Percentiles rank a stretch among this genome's conserved stretches.
Evolutionary conservation across 768 basidiomycete species (phyloP).

Genomic region (Trametes punicea): DNA sequence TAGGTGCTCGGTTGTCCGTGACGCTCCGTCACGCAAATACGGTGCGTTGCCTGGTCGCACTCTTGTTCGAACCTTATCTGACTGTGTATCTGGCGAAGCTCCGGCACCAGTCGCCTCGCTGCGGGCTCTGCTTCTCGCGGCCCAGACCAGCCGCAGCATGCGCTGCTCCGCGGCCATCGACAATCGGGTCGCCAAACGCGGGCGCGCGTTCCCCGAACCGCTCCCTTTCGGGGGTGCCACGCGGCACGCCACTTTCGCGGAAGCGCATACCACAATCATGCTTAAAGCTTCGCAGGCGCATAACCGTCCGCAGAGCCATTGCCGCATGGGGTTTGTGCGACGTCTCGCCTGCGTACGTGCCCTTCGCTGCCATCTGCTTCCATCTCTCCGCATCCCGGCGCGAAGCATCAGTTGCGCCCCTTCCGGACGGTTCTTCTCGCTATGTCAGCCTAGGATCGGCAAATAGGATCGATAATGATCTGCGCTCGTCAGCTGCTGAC

Average conservation of each 20-base stretch:
- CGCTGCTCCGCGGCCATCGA: conserved; percentile 1
- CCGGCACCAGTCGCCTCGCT: conserved; percentile 3
- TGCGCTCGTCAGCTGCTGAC: background rate
- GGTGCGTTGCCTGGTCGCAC: conserved; percentile 1
- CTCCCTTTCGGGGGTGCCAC: background rate
- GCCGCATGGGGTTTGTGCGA: conserved; percentile 12
- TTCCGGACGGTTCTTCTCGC: background rate
- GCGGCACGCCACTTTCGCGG: conserved; percentile 13
- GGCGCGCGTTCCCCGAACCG: conserved; percentile 1
- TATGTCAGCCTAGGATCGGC: conserved; percentile 6
- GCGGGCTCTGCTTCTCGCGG: background rate
- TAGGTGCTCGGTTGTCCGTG: conserved; percentile 1
- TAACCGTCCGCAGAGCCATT: background rate
- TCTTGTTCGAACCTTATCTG: conserved; percentile 17
- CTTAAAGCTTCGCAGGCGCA: conserved; percentile 20
- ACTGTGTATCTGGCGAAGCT: conserved; percentile 15
- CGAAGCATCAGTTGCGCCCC: background rate
- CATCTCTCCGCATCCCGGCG: background rate
- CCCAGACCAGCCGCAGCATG: background rate
- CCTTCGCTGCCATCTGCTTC: background rate
- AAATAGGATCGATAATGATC: conserved; percentile 7
- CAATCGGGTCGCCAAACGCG: background rate
- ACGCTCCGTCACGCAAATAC: background rate
- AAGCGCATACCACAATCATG: conserved; percentile 13
- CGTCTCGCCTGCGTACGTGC: background rate